phyloP scores from a whole-genome alignment of 805 yeast species.

The Zygosaccharomyces bisporus region DNA sequence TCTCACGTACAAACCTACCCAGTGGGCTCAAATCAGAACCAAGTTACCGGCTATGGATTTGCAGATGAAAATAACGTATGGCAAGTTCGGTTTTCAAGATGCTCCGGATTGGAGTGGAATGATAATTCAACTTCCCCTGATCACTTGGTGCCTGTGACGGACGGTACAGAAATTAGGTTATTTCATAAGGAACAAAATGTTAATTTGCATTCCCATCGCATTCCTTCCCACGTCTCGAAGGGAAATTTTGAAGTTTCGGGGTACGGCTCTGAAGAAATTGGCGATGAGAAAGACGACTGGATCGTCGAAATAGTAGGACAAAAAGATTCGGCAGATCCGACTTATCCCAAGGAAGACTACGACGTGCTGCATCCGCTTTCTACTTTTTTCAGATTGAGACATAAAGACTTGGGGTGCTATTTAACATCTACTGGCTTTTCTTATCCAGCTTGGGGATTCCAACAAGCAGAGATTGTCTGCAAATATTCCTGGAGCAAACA shows the following conservation, averaged over 20 bases:
- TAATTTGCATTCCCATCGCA: constrained; percentile 68
- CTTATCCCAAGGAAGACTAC: constrained; percentile 44
- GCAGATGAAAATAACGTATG: constrained; percentile 73
- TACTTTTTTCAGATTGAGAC: constrained; percentile 72
- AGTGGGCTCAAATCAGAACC: constrained; percentile 74
- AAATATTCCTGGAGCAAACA: constrained; percentile 58
- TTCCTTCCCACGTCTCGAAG: constrained; percentile 58
- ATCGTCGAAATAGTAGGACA: constrained; percentile 64
- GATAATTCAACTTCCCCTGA: constrained; percentile 23
- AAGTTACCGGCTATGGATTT: constrained; percentile 73
- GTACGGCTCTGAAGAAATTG: constrained; percentile 61
- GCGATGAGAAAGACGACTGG: constrained; percentile 79
- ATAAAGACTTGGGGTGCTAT: constrained; percentile 69
- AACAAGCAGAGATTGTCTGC: constrained; percentile 95
- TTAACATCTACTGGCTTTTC: constrained; percentile 75
- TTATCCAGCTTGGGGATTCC: constrained; percentile 96
- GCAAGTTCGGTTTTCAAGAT: constrained; percentile 49
- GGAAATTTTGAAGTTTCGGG: constrained; percentile 63
- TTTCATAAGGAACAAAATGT: constrained; percentile 58
- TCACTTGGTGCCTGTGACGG: constrained; percentile 37
- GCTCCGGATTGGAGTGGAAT: constrained; percentile 37
- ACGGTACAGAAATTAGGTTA: constrained; percentile 61
- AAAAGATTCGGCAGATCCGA: constrained; percentile 36
- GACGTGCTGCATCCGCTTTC: constrained; percentile 71
- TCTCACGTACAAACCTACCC: constrained; percentile 73